Conservation (phyloP, 129 eudicot genomes). For the Centrapalus pauciflorus region DNA sequence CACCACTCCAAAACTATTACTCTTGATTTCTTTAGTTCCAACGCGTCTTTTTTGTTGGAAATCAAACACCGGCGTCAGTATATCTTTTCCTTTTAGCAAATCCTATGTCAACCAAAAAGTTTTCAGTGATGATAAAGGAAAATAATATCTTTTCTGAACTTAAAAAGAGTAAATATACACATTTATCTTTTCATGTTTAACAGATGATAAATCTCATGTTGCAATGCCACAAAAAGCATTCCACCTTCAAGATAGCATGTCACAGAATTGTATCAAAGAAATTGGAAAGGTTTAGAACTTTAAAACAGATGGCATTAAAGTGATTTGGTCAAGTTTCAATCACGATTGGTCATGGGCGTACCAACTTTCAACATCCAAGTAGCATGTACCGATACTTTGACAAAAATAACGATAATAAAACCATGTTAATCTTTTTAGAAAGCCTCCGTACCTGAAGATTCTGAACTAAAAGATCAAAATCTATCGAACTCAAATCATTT, state of each 20-base stretch:
- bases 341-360: background rate
- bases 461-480: constrained; percentile 75
- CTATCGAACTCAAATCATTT: constrained; percentile 68
- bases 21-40: constrained; percentile 59
- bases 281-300: background rate
- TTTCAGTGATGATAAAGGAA: background rate
- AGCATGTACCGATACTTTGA: background rate
- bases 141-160: background rate
- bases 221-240: background rate
- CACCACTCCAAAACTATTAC: constrained; percentile 82
- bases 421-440: background rate
- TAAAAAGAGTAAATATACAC: background rate
- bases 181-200: background rate
- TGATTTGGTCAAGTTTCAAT: background rate
- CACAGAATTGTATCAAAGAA: background rate
- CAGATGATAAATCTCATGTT: background rate
- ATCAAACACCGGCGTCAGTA: constrained; percentile 76
- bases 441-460: constrained; percentile 74
- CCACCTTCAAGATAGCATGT: background rate
- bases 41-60: constrained; percentile 72
- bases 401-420: background rate
- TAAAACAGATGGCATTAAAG: background rate
- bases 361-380: background rate
- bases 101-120: constrained; percentile 42
- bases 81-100: constrained; percentile 74